A percentile compares a stretch with the other conserved stretches of the same genome.
These are phyloP conservation scores for Plicaturopsis crispa DNA, from an alignment of 768 basidiomycete species.

Conservation along the genomic window DNA sequence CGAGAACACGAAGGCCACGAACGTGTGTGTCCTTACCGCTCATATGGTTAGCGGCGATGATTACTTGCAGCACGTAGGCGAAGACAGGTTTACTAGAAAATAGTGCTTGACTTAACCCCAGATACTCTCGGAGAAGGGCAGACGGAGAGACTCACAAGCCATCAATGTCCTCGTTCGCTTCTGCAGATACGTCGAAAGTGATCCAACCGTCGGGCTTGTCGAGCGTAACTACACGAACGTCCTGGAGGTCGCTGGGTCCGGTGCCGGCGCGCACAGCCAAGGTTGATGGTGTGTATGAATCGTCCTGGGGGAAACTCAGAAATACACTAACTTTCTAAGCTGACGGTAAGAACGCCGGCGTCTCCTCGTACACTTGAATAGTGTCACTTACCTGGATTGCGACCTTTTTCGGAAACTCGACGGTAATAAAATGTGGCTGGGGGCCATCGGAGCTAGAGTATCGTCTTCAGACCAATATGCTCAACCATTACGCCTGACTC, in stretches of 20 bases:
- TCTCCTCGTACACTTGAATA: too few relatives aligned
- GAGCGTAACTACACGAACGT: constrained; percentile 77
- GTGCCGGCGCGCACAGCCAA: constrained; percentile 90
- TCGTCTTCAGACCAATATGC: not conserved
- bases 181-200: constrained; percentile 76
- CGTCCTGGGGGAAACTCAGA: constrained; percentile 77
- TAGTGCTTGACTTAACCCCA: constrained; percentile 1
- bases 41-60: constrained; percentile 91
- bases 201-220: constrained; percentile 95
- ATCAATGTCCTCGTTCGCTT: constrained; percentile 71
- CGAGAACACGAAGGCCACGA: constrained; percentile 81
- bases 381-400: constrained; percentile 80
- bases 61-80: constrained; percentile 85
- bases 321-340: constrained; percentile 81
- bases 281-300: constrained; percentile 94
- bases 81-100: constrained; percentile 69
- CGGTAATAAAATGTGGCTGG: constrained; percentile 92
- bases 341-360: too few relatives aligned
- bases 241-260: constrained; percentile 85
- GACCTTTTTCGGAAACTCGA: constrained; percentile 88
- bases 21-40: constrained; percentile 99
- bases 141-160: constrained; percentile 52
- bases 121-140: not conserved
- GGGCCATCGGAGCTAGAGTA: constrained; percentile 78
- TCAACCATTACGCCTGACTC: constrained; percentile 25